A percentile compares a stretch with the other conserved stretches of the same genome.
These are phyloP conservation scores for Escallonia rubra DNA, from an alignment of 129 eudicot species.

Conservation along the genomic window DNA sequence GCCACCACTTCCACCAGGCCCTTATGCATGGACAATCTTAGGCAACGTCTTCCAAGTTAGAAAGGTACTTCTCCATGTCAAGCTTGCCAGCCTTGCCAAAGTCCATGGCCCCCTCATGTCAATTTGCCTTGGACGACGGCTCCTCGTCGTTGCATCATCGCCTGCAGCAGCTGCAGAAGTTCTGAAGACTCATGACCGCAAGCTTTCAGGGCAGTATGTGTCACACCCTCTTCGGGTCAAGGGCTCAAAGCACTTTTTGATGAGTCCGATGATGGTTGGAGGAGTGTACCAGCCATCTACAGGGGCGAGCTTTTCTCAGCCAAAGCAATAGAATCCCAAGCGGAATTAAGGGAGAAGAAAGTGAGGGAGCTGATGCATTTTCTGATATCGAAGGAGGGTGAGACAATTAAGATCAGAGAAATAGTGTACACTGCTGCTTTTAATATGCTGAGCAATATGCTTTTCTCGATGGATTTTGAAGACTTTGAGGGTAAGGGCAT, in stretches of 20 bases:
- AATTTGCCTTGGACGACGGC: constrained; percentile 11
- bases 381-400: constrained; percentile 11
- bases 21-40: constrained; percentile 17
- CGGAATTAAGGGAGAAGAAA: constrained; percentile 17
- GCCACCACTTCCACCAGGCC: constrained; percentile 21
- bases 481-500: constrained; percentile 11
- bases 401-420: constrained; percentile 10
- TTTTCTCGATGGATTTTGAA: constrained; percentile 14
- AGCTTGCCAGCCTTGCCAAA: constrained; percentile 15
- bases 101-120: constrained; percentile 23
- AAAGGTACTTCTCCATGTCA: constrained; percentile 6
- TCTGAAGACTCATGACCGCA: constrained; percentile 22
- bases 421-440: constrained; percentile 9
- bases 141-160: constrained; percentile 16
- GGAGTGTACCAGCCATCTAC: constrained; percentile 12
- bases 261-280: constrained; percentile 24
- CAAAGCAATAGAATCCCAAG: constrained; percentile 20
- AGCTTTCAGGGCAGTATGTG: constrained; percentile 9
- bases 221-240: background rate
- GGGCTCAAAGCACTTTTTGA: constrained; percentile 2
- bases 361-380: constrained; percentile 11
- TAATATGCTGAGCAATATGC: constrained; percentile 10
- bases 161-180: constrained; percentile 18
- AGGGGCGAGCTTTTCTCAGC: constrained; percentile 21
- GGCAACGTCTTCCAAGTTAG: constrained; percentile 13